Evolutionary conservation across 1,139 yeast species (phyloP).

Genomic region (Taphrina flavorubra): DNA sequence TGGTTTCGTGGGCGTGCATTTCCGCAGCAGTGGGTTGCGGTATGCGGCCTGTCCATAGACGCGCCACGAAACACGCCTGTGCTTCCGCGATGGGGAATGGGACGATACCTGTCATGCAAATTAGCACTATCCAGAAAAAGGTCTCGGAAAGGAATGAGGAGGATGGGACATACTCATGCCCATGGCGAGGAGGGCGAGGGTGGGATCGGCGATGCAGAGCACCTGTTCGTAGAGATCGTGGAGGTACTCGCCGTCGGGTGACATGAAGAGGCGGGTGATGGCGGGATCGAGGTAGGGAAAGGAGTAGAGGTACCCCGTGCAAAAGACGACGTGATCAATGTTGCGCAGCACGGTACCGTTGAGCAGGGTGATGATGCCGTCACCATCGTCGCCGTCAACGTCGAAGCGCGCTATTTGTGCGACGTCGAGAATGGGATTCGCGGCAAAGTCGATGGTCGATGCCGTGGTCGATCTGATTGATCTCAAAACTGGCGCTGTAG

Average conservation of each 20-base stretch:
- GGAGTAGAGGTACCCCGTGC: constrained; percentile 53
- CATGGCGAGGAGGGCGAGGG: constrained; percentile 61
- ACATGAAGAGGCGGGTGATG: constrained; percentile 46
- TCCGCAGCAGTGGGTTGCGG: constrained; percentile 56
- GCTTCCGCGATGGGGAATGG: constrained; percentile 67
- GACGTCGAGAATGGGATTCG: constrained; percentile 51
- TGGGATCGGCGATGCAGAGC: constrained; percentile 61
- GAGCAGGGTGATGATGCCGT: constrained; percentile 51
- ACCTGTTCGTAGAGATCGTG: constrained; percentile 62
- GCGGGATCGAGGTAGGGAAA: constrained; percentile 30
- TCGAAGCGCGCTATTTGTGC: constrained; percentile 54
- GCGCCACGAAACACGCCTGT: constrained; percentile 53
- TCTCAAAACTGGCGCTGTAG: constrained; percentile 15
- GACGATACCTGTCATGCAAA: constrained; percentile 54
- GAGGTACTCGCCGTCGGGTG: constrained; percentile 55
- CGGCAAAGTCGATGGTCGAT: constrained; percentile 52
- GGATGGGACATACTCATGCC: constrained; percentile 45
- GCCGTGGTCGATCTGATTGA: constrained; percentile 52
- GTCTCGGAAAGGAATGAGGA: background rate
- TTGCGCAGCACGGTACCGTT: constrained; percentile 55
- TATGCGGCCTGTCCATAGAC: constrained; percentile 61
- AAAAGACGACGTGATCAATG: constrained; percentile 63
- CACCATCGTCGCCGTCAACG: constrained; percentile 39
- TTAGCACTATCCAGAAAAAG: too few species aligned
- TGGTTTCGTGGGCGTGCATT: constrained; percentile 51